Evolutionary conservation across 164 flowering plant species (phyloP).

Genomic region (Annona cherimola): DNA sequence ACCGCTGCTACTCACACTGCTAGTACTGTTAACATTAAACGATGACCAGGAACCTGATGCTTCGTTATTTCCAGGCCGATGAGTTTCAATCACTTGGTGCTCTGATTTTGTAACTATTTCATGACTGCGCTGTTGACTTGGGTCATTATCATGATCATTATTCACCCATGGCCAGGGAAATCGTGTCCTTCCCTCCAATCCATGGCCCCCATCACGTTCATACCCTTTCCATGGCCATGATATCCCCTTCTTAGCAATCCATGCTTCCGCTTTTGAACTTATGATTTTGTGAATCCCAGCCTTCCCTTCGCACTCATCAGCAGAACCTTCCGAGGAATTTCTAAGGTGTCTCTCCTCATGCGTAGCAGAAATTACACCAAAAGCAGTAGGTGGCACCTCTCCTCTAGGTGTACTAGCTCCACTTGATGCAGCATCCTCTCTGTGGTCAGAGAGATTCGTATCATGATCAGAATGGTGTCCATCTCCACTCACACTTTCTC

Average conservation of each 20-base stretch:
- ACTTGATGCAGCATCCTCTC: slow-evolving; percentile 81
- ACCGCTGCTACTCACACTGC: slow-evolving; percentile 88
- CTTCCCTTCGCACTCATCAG: slow-evolving; percentile 68
- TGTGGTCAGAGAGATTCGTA: slow-evolving; percentile 49
- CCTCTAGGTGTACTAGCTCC: slow-evolving; percentile 94
- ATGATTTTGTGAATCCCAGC: slow-evolving; percentile 59
- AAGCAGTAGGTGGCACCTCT: slow-evolving; percentile 42
- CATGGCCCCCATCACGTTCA: slow-evolving; percentile 41
- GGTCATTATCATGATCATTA: slow-evolving; percentile 51
- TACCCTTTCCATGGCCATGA: slow-evolving; percentile 88
- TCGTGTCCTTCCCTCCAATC: slow-evolving; percentile 33
- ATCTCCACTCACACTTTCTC: slow-evolving; percentile 61
- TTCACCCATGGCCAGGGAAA: slow-evolving; percentile 57
- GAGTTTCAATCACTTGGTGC: slow-evolving; percentile 34
- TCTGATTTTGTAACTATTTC: slow-evolving; percentile 35
- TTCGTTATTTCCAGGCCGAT: slow-evolving; percentile 47
- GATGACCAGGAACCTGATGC: slow-evolving; percentile 85
- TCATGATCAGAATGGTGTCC: slow-evolving; percentile 65
- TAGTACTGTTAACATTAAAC: slow-evolving; percentile 69
- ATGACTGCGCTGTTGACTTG: slow-evolving; percentile 31
- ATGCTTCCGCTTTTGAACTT: slow-evolving; percentile 79
- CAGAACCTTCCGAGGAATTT: slow-evolving; percentile 40
- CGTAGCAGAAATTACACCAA: slow-evolving; percentile 40
- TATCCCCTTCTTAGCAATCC: slow-evolving; percentile 69
- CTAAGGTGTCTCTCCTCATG: slow-evolving; percentile 41